These are phyloP conservation scores for Eruca vesicaria DNA, from an alignment of 441 rosid species.

Conservation along the genomic window DNA sequence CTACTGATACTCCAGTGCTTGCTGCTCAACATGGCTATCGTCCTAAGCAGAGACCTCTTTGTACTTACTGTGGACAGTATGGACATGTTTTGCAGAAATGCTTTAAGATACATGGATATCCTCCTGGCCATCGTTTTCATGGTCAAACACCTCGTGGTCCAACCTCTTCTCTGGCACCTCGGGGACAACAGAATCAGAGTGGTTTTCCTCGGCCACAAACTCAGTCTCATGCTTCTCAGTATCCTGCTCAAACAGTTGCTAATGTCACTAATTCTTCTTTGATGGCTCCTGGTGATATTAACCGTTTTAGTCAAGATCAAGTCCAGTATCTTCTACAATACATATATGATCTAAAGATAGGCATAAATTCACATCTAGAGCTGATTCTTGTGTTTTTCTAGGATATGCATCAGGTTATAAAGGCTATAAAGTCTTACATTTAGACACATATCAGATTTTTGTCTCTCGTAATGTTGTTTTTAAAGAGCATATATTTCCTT, in stretches of 20 bases:
- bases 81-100: background rate
- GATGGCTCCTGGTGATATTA: background rate
- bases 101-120: background rate
- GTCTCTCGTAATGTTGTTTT: background rate
- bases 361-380: background rate
- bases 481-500: background rate
- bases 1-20: background rate
- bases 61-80: background rate
- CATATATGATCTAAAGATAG: no score
- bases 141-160: background rate
- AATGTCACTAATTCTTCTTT: background rate
- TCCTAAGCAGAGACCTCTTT: background rate
- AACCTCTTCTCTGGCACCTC: background rate
- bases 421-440: background rate
- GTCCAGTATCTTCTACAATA: background rate
- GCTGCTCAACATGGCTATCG: background rate
- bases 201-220: background rate
- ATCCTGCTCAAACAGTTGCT: background rate
- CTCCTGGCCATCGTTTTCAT: background rate
- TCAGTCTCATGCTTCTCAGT: background rate
- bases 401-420: background rate
- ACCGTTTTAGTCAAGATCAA: background rate
- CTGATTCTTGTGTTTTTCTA: background rate
- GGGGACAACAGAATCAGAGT: background rate
- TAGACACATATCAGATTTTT: background rate